Base-by-base conservation (phyloP, 768 basidiomycete genomes). In the Calocybe indica region DNA sequence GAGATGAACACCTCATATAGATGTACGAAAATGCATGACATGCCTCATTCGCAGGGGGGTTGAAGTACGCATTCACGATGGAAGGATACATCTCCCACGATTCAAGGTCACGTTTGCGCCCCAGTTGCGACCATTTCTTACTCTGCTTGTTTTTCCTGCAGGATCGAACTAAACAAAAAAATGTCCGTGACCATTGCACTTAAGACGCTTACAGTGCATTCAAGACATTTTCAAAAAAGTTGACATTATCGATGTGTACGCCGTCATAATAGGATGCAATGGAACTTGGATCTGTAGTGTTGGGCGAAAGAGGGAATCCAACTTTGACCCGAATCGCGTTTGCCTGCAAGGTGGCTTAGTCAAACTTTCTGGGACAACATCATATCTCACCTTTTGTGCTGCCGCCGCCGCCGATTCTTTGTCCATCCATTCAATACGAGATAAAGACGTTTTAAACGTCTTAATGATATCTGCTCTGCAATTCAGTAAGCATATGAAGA, bases 351-450 rank as follows among this genome's bases (percentile, higher is more conserved):
- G 13, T 12, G 22, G 22, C 22, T 22, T 4, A 22, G 22, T 22
- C 4, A 22, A 22, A 22, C 22, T 12, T n/a, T 1, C 34, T 32
- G 37, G 12, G 41, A n/a, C 2, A 43, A 6, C 15, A 45, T 52
- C 52, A 34, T 29, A 36, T 43, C 58, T 49, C 28, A 84, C 90
- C 76, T 98, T 98, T 58, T 85, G 79, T 10, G 83, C 81, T 5
- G 96, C 96, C 47, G 83, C 90, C 36, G 72, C 69, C 8, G 89
- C 83, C 2, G 91, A 91, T 53, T 80, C 66, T 40, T 82, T 65
- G 60, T 98, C 96, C 87, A 99, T 92, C 96, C 96, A 99, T 13
- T 83, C 76, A 43, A 96, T 75, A 45, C 78, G 61, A 4, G 74
- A 64, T 13, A 99, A 70, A 4, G 90, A 89, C 12, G 66, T 66